A percentile compares a stretch with the other conserved stretches of the same genome.
phyloP scores from a whole-genome alignment of 1,139 yeast genomes.

The Geotrichum siamense region DNA sequence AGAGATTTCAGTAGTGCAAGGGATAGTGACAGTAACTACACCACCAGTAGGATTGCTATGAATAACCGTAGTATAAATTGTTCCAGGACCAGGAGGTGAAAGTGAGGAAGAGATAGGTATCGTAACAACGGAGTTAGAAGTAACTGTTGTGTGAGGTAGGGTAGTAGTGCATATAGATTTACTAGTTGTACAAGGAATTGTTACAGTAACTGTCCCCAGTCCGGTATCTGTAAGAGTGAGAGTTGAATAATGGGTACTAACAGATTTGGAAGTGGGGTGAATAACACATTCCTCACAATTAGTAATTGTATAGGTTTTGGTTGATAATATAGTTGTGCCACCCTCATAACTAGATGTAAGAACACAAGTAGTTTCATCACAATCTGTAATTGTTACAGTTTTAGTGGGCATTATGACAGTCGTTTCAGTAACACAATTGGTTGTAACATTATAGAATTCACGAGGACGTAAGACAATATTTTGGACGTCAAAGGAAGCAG shows the following conservation, averaged over 20 bases:
- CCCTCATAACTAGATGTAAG: background rate
- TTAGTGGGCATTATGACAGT: background rate
- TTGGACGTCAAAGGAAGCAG: background rate
- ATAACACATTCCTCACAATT: no score
- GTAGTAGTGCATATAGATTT: background rate
- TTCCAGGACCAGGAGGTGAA: background rate
- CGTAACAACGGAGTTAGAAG: no score
- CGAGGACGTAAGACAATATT: background rate
- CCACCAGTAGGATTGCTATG: background rate
- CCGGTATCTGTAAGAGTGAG: background rate
- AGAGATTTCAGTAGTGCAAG: background rate
- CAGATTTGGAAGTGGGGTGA: background rate
- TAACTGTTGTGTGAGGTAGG: background rate
- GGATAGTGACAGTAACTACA: background rate
- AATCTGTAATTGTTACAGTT: background rate
- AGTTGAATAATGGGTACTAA: background rate
- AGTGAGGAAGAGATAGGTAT: background rate
- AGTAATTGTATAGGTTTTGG: background rate
- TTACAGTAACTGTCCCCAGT: background rate
- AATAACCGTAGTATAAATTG: background rate
- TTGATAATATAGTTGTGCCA: background rate
- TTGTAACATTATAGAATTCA: background rate
- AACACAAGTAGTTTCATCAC: background rate
- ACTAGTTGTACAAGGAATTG: background rate
- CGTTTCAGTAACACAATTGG: background rate